Percentiles rank a stretch among this genome's conserved stretches.
phyloP scores from a whole-genome alignment of 768 basidiomycete species.

The Boletus eberwhitei region DNA sequence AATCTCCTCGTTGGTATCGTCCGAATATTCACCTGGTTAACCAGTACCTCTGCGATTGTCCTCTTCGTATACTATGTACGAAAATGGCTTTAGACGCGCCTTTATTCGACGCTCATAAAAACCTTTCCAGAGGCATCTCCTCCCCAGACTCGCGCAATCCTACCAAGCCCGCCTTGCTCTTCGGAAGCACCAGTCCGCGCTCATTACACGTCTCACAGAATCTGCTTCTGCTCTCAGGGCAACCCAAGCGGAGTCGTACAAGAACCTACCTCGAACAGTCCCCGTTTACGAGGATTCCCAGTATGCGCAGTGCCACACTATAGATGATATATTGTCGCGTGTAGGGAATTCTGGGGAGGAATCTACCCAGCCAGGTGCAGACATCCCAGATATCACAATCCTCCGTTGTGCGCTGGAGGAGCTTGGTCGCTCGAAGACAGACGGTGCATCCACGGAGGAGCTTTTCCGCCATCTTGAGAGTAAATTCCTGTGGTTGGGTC shows the following conservation, averaged over 20 bases:
- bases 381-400: conserved; percentile 50
- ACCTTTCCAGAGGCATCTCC: conserved; percentile 56
- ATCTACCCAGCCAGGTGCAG: conserved; percentile 15
- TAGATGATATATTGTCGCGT: conserved; percentile 38
- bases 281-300: conserved; percentile 45
- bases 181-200: conserved; percentile 53
- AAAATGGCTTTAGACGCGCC: background rate
- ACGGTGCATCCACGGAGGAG: conserved; percentile 52
- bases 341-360: conserved; percentile 6
- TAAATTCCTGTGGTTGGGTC: conserved; percentile 55
- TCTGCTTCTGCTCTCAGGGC: conserved; percentile 56
- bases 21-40: conserved; percentile 63
- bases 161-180: conserved; percentile 60
- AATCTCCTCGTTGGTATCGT: conserved; percentile 58
- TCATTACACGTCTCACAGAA: conserved; percentile 51
- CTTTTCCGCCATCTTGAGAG: conserved; percentile 57
- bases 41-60: conserved; percentile 57
- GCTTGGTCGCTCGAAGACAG: conserved; percentile 35
- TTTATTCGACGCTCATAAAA: conserved; percentile 6
- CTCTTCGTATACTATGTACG: conserved; percentile 67
- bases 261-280: conserved; percentile 53
- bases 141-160: conserved; percentile 61
- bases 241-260: conserved; percentile 51
- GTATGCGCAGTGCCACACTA: conserved; percentile 44
- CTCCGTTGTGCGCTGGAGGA: conserved; percentile 63